Evolutionary conservation across 2,329 filamentous ascomycete genomes (phyloP), one percentile per base, ranked within the genome.

Genomic region (Pyricularia grisea): DNA sequence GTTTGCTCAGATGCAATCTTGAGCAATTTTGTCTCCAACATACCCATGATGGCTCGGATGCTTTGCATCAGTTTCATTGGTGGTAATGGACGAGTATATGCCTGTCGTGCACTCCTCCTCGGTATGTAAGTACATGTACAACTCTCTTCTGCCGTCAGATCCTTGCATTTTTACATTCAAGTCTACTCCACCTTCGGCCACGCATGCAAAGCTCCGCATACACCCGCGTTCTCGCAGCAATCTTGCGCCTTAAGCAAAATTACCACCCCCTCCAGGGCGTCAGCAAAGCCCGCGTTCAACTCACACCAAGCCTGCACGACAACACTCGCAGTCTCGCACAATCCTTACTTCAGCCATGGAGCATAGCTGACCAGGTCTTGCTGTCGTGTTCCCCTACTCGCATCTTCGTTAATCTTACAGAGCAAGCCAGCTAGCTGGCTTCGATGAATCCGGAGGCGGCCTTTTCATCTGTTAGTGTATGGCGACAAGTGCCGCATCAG

Each of bases 1-100:
- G 14, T 50, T 11, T 50, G 7, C 20, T 50, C 5, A 50, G 7
- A 50, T n/a, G 42, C 42, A 2, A 5, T 20, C 20, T 73, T 74
- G 70, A 74, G 71, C 71, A 71, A 71, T 70, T 70, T 71, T 71
- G 73, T 77, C 73, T 75, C 72, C 72, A 72, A 71, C 63, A 67
- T n/a, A 50, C 42, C 42, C 42, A 50, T 50, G 68, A 70, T 71
- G 66, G 65, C 69, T 70, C 74, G 73, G 75, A 74, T 74, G 71
- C 73, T n/a, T 72, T 75, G 74, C 72, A 67, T 69, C 55, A 68
- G 73, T 69, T 69, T 70, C 71, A 75, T 74, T 75, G 73, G 74
- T 66, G 36, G 61, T 66, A 65, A 65, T 67, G n/a, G 28, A 31
- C 42, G 20, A 50, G 27, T 17, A 25, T 12, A 33, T 67, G 50